These are phyloP conservation scores for Hypoxylon perforatum DNA, from an alignment of 495 filamentous ascomycete genomes.

Conservation along the genomic window DNA sequence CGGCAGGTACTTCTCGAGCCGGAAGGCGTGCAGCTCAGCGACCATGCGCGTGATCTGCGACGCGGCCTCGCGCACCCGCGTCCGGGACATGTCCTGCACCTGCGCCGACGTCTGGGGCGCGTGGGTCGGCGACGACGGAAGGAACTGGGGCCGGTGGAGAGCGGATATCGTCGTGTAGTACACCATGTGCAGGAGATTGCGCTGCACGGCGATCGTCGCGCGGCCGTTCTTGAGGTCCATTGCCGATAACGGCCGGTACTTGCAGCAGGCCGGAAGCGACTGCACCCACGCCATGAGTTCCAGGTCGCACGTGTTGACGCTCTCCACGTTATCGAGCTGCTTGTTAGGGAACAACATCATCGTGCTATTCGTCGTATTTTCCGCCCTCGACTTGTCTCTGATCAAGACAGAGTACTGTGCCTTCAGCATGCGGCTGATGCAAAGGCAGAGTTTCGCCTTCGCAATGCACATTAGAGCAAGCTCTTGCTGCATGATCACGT, in stretches of 20 bases:
- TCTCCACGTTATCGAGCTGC: constrained; percentile 76
- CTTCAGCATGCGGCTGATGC: constrained; percentile 83
- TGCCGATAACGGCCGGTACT: constrained; percentile 63
- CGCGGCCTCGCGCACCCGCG: constrained; percentile 81
- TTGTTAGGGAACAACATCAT: constrained; percentile 94
- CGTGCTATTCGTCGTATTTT: constrained; percentile 78
- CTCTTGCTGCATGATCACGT: constrained; percentile 73
- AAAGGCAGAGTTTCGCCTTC: constrained; percentile 88
- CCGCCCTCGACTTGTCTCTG: constrained; percentile 74
- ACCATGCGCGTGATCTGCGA: constrained; percentile 83
- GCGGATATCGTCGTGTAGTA: constrained; percentile 89
- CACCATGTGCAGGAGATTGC: constrained; percentile 85
- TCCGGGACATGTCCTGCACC: constrained; percentile 80
- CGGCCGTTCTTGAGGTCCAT: constrained; percentile 56
- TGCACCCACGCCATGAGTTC: constrained; percentile 78
- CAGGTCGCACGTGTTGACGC: constrained; percentile 77
- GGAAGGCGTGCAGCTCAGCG: constrained; percentile 72
- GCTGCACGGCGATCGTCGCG: constrained; percentile 72
- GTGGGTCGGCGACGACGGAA: constrained; percentile 75
- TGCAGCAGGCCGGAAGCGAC: constrained; percentile 73
- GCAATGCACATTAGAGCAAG: constrained; percentile 89
- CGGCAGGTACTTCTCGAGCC: constrained; percentile 81
- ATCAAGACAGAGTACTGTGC: constrained; percentile 91
- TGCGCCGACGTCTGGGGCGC: constrained; percentile 64
- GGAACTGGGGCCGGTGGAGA: constrained; percentile 86